Conservation (phyloP, 2,329 filamentous ascomycete species). For the Mycosphaerella arachidis region DNA sequence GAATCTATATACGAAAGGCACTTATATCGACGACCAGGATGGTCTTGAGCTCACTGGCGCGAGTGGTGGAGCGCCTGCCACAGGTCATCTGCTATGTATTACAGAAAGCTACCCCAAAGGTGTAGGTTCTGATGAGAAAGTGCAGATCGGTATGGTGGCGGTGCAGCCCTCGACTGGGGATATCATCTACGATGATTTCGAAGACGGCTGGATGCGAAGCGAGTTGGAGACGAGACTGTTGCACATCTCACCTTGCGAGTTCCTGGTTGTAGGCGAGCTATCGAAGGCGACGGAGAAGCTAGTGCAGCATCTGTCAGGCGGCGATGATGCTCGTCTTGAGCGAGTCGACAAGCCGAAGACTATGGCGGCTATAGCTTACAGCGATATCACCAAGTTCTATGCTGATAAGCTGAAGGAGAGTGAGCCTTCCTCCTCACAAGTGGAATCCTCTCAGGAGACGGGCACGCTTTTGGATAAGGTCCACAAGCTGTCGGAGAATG, state of each 20-base stretch:
- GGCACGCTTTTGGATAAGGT: slow-evolving; percentile 77
- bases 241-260: slow-evolving; percentile 93
- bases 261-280: slow-evolving; percentile 85
- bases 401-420: slow-evolving; percentile 70
- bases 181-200: slow-evolving; percentile 91
- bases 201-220: slow-evolving; percentile 95
- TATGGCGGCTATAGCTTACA: slow-evolving; percentile 77
- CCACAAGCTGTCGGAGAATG: slow-evolving; percentile 74
- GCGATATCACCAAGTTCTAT: slow-evolving; percentile 89
- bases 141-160: slow-evolving; percentile 84
- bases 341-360: slow-evolving; percentile 70
- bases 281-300: slow-evolving; percentile 91
- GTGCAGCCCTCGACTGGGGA: slow-evolving; percentile 95
- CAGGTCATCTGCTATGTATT: slow-evolving; percentile 88
- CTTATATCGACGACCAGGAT: slow-evolving; percentile 90
- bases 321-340: slow-evolving; percentile 83
- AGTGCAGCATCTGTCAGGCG: slow-evolving; percentile 81
- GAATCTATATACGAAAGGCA: slow-evolving; percentile 96
- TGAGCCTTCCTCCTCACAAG: slow-evolving; percentile 35
- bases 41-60: slow-evolving; percentile 63
- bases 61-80: slow-evolving; percentile 53
- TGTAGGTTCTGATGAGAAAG: slow-evolving; percentile 84
- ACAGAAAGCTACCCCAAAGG: slow-evolving; percentile 78
- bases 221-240: slow-evolving; percentile 94
- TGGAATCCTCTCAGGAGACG: slow-evolving; percentile 38